Evolutionary conservation across 208 protist genomes (phyloP).

Genomic region (Acanthamoeba culbertsoni): DNA sequence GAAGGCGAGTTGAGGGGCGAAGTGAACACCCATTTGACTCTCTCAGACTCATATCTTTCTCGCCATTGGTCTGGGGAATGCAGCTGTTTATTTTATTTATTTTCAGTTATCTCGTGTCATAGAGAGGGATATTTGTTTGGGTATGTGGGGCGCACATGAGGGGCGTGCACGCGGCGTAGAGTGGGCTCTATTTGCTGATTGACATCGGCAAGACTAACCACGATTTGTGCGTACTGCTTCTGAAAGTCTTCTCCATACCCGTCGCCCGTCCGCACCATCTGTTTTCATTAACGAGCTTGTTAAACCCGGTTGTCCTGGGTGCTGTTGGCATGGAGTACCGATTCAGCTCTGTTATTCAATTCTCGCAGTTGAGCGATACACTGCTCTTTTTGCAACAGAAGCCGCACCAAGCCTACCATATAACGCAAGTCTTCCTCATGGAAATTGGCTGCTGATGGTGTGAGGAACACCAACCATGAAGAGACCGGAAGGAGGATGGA

Average conservation of each 20-base stretch:
- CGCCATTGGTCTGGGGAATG: background rate
- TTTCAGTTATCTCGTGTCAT: background rate
- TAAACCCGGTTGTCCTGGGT: no score
- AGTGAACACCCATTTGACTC: background rate
- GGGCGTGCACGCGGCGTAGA: background rate
- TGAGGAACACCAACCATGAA: no score
- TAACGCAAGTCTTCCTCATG: background rate
- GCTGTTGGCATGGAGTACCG: no score
- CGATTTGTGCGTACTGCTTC: slow-evolving; percentile 1
- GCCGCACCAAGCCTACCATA: slow-evolving; percentile 6
- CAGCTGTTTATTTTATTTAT: background rate
- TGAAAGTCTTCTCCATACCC: background rate
- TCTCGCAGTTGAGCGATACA: background rate
- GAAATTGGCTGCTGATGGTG: background rate
- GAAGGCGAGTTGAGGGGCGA: background rate
- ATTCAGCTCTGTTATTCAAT: background rate
- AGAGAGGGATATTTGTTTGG: background rate
- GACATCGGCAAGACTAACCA: background rate
- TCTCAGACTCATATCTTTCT: background rate
- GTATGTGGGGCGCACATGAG: background rate
- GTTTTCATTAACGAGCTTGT: no score
- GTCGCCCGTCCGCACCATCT: background rate
- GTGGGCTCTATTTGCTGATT: background rate
- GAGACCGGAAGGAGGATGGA: background rate
- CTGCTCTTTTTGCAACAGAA: slow-evolving; percentile 6